Conservation (phyloP, 129 eudicot species). For the Apium graveolens region DNA sequence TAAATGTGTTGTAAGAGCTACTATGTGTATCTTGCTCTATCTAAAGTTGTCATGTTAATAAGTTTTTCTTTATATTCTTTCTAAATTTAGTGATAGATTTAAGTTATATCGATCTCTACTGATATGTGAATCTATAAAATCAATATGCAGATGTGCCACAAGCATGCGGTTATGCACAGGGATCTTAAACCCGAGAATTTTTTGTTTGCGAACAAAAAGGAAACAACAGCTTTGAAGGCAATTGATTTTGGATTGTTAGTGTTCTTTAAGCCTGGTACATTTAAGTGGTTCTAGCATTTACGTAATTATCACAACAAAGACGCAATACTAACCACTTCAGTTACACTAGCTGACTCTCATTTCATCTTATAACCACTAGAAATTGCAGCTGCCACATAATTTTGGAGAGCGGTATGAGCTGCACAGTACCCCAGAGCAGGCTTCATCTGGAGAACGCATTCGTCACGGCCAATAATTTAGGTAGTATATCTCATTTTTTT, state of each 20-base stretch:
- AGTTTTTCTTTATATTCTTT: no score
- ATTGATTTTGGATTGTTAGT: conserved; percentile 39
- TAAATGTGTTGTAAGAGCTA: no score
- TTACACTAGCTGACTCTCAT: background rate
- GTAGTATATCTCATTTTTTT: no score
- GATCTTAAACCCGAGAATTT: conserved; percentile 36
- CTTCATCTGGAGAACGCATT: no score
- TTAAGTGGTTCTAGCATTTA: background rate
- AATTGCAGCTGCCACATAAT: no score
- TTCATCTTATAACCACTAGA: background rate
- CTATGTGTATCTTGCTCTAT: no score
- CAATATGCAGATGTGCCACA: conserved; percentile 27
- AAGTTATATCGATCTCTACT: background rate
- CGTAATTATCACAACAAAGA: background rate
- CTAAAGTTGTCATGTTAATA: no score
- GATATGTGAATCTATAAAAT: background rate
- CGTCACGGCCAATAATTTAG: no score
- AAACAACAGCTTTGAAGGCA: conserved; percentile 31
- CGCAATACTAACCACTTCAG: background rate
- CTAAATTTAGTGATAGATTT: no score
- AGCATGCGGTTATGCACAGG: conserved; percentile 34
- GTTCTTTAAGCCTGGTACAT: conserved; percentile 33
- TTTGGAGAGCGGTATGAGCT: no score
- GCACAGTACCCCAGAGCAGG: no score
- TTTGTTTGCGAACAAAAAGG: conserved; percentile 33